Conservation (phyloP, 192 early-diverging fungal genomes). For the Physocladia obscura region DNA sequence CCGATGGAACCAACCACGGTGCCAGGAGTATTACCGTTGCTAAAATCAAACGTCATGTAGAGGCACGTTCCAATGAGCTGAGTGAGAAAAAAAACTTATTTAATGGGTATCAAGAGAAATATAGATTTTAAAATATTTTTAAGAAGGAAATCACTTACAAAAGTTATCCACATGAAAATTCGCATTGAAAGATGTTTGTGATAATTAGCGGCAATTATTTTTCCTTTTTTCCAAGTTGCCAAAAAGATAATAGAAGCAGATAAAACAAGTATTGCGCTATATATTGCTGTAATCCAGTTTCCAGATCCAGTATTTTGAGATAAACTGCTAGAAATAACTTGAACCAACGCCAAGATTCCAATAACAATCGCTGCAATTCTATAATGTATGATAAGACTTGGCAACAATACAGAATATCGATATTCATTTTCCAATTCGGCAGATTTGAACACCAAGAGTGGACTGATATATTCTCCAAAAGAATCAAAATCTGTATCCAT, state of each 20-base stretch:
- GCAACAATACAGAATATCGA: constrained; percentile 2
- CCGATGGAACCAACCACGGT: constrained; percentile 14
- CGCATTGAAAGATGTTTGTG: not conserved
- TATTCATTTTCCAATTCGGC: constrained; percentile 19
- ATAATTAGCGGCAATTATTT: not conserved
- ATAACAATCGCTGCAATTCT: constrained; percentile 5
- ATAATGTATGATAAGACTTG: not conserved
- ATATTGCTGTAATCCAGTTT: not conserved
- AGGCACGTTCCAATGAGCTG: not conserved
- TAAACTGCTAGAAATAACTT: not conserved
- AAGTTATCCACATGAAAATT: not conserved
- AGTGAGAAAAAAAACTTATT: not conserved
- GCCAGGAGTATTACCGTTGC: not conserved
- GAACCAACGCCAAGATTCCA: constrained; percentile 2
- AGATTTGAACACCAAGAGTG: not conserved
- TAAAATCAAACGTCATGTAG: not conserved
- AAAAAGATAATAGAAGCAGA: not conserved
- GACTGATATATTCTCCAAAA: not conserved
- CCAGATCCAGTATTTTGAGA: not conserved
- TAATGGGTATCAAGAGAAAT: not conserved
- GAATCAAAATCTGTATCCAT: not conserved
- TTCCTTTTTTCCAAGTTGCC: constrained; percentile 14
- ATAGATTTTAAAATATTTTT: not conserved
- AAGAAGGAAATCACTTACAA: not conserved
- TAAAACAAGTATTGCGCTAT: not conserved